A percentile compares a stretch with the other conserved stretches of the same genome.
Evolutionary conservation across 208 protist genomes (phyloP).

Genomic region (Trichomonas vaginalis): DNA sequence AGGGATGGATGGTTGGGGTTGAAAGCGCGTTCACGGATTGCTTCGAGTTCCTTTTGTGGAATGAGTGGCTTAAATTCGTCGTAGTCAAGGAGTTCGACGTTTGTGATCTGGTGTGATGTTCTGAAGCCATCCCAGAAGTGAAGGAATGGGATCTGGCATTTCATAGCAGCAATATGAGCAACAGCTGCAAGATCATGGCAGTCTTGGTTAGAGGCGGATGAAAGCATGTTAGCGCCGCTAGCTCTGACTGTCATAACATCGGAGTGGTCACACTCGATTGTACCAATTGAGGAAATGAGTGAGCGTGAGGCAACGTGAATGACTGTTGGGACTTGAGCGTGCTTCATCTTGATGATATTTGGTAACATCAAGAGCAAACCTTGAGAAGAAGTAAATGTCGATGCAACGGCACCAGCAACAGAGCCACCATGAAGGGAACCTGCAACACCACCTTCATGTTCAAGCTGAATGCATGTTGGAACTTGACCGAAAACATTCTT

Average conservation of each 20-base stretch:
- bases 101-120: conserved; percentile 31
- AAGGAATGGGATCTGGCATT: conserved; percentile 33
- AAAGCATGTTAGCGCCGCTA: conserved; percentile 44
- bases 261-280: conserved; percentile 48
- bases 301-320: conserved; percentile 49
- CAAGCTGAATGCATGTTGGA: conserved; percentile 33
- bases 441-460: conserved; percentile 47
- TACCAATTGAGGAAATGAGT: neutral
- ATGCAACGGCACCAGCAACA: conserved; percentile 31
- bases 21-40: conserved; percentile 34
- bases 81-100: neutral
- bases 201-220: conserved; percentile 44
- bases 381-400: conserved; percentile 55
- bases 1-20: conserved; percentile 42
- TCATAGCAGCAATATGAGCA: conserved; percentile 45
- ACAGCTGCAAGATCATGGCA: conserved; percentile 43
- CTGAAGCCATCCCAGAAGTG: conserved; percentile 41
- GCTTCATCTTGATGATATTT: neutral
- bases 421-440: conserved; percentile 33
- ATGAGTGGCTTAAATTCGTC: conserved; percentile 22
- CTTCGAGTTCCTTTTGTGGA: conserved; percentile 19
- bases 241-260: conserved; percentile 46
- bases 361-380: conserved; percentile 11
- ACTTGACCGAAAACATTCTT: conserved; percentile 45
- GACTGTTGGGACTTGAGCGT: conserved; percentile 44